phyloP scores from a whole-genome alignment of 164 flowering plant species.

The Liriodendron chinense region DNA sequence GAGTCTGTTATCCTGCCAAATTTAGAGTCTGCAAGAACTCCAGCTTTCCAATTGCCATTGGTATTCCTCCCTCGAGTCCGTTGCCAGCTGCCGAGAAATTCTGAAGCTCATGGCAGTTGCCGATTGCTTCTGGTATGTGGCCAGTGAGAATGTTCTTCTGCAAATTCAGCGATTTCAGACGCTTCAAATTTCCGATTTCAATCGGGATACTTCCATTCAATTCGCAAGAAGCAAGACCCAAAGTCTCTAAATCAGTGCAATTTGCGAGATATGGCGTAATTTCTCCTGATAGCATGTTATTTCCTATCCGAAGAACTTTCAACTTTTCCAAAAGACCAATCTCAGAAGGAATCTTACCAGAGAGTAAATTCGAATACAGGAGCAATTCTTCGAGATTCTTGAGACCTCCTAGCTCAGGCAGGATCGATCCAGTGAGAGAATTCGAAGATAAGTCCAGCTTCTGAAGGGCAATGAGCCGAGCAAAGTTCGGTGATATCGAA shows the following conservation, averaged over 20 bases:
- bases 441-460: slow-evolving; percentile 69
- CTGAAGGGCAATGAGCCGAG: slow-evolving; percentile 50
- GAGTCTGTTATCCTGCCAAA: slow-evolving; percentile 76
- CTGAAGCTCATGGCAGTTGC: slow-evolving; percentile 49
- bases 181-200: slow-evolving; percentile 68
- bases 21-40: slow-evolving; percentile 50
- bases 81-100: slow-evolving; percentile 69
- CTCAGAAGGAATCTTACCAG: slow-evolving; percentile 66
- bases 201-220: slow-evolving; percentile 73
- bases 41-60: slow-evolving; percentile 56
- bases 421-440: slow-evolving; percentile 60
- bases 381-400: slow-evolving; percentile 49
- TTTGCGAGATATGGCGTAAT: slow-evolving; percentile 50
- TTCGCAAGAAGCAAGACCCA: slow-evolving; percentile 69
- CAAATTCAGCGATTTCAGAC: slow-evolving; percentile 58
- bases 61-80: slow-evolving; percentile 60
- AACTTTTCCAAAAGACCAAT: slow-evolving; percentile 56
- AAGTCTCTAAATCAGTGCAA: slow-evolving; percentile 49
- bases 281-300: slow-evolving; percentile 58
- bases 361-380: slow-evolving; percentile 64
- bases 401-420: slow-evolving; percentile 62
- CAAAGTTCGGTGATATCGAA: slow-evolving; percentile 43
- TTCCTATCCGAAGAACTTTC: slow-evolving; percentile 74
- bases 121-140: slow-evolving; percentile 54
- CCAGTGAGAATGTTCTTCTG: slow-evolving; percentile 69